Percentiles rank a stretch among this genome's conserved stretches.
These are phyloP conservation scores for Aspergillus sp. DNA, from an alignment of 2,329 filamentous ascomycete genomes.

Conservation along the genomic window DNA sequence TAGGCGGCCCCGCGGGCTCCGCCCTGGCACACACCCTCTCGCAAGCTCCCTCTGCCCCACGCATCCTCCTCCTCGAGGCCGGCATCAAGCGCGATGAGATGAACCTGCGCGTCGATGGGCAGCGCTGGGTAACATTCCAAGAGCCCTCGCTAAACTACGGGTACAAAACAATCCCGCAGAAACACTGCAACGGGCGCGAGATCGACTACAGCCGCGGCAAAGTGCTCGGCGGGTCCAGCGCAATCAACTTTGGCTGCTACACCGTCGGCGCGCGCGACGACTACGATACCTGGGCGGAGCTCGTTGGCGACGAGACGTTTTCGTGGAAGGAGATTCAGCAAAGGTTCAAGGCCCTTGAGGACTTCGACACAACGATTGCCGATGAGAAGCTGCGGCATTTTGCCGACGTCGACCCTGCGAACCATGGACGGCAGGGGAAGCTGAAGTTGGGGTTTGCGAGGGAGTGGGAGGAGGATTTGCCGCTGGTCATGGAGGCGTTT, in stretches of 20 bases:
- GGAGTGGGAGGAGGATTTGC: slow-evolving; percentile 56
- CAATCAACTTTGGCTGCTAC: slow-evolving; percentile 62
- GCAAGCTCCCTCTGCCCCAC: slow-evolving; percentile 51
- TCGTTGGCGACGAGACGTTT: slow-evolving; percentile 61
- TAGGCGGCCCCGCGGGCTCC: slow-evolving; percentile 65
- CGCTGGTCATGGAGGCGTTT: slow-evolving; percentile 52
- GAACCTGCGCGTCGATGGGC: slow-evolving; percentile 55
- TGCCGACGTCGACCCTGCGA: slow-evolving; percentile 46
- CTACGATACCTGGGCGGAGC: slow-evolving; percentile 64
- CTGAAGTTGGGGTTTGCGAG: slow-evolving; percentile 55
- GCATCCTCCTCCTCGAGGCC: slow-evolving; percentile 65
- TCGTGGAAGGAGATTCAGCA: slow-evolving; percentile 58
- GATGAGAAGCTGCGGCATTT: slow-evolving; percentile 51
- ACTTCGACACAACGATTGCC: slow-evolving; percentile 52
- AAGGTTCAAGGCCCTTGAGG: slow-evolving; percentile 59
- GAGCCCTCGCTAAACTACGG: slow-evolving; percentile 58
- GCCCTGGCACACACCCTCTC: slow-evolving; percentile 60
- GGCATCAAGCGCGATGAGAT: slow-evolving; percentile 57
- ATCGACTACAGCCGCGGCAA: slow-evolving; percentile 57
- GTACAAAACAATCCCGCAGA: slow-evolving; percentile 56
- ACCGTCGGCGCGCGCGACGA: slow-evolving; percentile 62
- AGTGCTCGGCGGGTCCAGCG: slow-evolving; percentile 57
- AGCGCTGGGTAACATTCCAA: slow-evolving; percentile 59
- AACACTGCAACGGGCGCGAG: slow-evolving; percentile 48
- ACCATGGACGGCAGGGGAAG: slow-evolving; percentile 57